Conservation (phyloP, 768 basidiomycete species). For the Rhodotorula babjevae region DNA sequence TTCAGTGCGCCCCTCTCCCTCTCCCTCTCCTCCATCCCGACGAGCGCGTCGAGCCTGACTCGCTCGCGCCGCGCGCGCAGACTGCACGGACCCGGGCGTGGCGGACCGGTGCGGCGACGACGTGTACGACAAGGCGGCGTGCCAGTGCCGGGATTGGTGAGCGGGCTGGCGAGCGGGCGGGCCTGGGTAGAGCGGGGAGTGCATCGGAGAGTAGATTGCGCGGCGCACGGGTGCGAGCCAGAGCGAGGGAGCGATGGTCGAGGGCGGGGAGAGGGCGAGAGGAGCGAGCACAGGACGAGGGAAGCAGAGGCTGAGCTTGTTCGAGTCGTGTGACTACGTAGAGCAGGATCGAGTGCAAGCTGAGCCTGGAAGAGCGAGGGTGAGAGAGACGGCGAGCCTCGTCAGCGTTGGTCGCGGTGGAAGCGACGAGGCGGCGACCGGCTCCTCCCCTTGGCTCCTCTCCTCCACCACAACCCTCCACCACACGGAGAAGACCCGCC, state of each 20-base stretch:
- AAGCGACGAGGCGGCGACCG: background rate
- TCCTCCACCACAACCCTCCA: background rate
- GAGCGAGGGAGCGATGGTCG: no score
- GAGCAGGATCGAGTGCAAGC: background rate
- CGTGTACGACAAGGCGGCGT: conserved; percentile 6
- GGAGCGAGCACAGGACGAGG: background rate
- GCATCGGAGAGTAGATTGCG: no score
- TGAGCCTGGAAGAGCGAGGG: background rate
- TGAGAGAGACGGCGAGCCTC: no score
- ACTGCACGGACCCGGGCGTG: conserved; percentile 12
- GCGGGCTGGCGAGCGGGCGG: background rate
- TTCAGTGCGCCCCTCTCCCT: conserved; percentile 1
- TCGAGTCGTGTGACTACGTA: background rate
- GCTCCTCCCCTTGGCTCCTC: no score
- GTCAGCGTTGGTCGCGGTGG: no score
- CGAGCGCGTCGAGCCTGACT: background rate
- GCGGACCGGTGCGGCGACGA: conserved; percentile 10
- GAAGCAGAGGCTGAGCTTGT: background rate
- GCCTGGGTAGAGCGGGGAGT: no score
- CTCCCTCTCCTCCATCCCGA: background rate
- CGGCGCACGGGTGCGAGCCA: no score
- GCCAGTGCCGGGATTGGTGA: conserved; percentile 11
- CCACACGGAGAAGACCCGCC: background rate
- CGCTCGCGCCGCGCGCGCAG: background rate
- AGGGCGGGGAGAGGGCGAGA: no score